Evolutionary conservation across 78 protist species (phyloP).

Genomic region (Ministeria vibrans): DNA sequence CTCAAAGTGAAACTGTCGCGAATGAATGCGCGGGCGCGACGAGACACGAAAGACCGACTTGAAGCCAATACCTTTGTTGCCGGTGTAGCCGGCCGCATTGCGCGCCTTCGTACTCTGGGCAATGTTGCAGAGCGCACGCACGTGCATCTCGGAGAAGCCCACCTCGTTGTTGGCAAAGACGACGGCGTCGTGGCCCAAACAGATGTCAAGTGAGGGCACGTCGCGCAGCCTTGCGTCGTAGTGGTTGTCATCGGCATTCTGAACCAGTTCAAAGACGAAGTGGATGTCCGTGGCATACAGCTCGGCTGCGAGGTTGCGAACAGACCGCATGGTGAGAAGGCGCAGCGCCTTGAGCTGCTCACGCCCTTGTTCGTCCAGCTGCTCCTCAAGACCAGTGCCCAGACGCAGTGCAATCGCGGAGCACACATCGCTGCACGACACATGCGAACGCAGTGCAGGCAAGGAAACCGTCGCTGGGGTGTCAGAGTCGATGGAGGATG

Average conservation of each 20-base stretch:
- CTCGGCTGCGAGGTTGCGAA: conserved; percentile 1
- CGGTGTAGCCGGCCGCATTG: conserved; percentile 23
- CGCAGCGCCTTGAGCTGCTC: too few relatives aligned
- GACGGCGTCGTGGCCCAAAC: neutral
- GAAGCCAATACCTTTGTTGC: conserved; percentile 64
- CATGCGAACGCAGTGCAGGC: too few relatives aligned
- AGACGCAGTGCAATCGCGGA: too few relatives aligned
- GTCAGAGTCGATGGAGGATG: too few relatives aligned
- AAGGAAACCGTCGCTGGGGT: too few relatives aligned
- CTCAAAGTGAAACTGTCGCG: conserved; percentile 21
- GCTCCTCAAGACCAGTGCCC: too few relatives aligned
- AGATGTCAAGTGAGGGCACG: conserved; percentile 23
- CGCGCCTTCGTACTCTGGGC: conserved; percentile 18
- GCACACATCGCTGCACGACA: too few relatives aligned
- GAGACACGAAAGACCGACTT: conserved; percentile 51
- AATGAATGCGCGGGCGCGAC: conserved; percentile 17
- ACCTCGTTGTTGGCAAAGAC: conserved; percentile 42
- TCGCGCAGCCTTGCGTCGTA: conserved; percentile 24
- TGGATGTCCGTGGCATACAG: conserved; percentile 28
- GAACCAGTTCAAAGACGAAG: conserved; percentile 55
- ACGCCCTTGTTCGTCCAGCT: too few relatives aligned
- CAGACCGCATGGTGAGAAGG: neutral
- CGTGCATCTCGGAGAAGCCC: conserved; percentile 26
- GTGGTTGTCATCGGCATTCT: conserved; percentile 61
- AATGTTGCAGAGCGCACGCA: conserved; percentile 38